phyloP scores from a whole-genome alignment of 208 protist species.

The Leishmania tarentolae region DNA sequence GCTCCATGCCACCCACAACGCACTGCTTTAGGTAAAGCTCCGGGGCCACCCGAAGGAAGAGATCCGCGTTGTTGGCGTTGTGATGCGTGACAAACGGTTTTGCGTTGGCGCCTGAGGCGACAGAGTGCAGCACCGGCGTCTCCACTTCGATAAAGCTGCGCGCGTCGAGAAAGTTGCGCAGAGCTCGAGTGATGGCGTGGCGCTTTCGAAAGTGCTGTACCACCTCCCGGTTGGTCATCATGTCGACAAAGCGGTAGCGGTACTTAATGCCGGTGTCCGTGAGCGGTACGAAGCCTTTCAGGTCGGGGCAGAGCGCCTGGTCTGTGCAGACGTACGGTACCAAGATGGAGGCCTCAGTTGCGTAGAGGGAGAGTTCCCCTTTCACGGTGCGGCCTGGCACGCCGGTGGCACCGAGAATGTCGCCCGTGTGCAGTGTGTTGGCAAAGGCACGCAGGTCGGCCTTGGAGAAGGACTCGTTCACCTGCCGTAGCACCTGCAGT shows the following conservation, averaged over 20 bases:
- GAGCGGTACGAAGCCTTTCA: constrained; percentile 65
- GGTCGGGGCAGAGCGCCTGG: constrained; percentile 75
- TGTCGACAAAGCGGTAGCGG: constrained; percentile 89
- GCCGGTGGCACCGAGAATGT: constrained; percentile 88
- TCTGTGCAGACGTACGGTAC: constrained; percentile 88
- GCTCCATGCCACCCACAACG: constrained; percentile 94
- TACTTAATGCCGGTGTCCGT: constrained; percentile 84
- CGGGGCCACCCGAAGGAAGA: constrained; percentile 91
- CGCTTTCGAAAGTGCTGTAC: constrained; percentile 59
- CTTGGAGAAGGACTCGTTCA: constrained; percentile 51
- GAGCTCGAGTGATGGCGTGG: constrained; percentile 58
- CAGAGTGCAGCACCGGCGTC: constrained; percentile 91
- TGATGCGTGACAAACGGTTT: constrained; percentile 93
- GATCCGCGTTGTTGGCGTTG: constrained; percentile 80
- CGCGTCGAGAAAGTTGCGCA: constrained; percentile 76
- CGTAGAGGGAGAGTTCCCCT: constrained; percentile 88
- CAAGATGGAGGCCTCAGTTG: constrained; percentile 52
- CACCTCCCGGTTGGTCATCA: constrained; percentile 74
- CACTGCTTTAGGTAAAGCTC: constrained; percentile 96
- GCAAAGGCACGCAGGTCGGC: constrained; percentile 55
- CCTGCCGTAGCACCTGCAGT: constrained; percentile 77
- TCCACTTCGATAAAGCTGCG: constrained; percentile 93
- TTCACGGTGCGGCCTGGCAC: constrained; percentile 68
- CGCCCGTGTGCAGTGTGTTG: constrained; percentile 62
- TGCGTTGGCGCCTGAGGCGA: constrained; percentile 92